Percentiles rank a stretch among this genome's conserved stretches.
Conservation (phyloP, 23 red algal genomes). For the Gracilaria gracilis region DNA sequence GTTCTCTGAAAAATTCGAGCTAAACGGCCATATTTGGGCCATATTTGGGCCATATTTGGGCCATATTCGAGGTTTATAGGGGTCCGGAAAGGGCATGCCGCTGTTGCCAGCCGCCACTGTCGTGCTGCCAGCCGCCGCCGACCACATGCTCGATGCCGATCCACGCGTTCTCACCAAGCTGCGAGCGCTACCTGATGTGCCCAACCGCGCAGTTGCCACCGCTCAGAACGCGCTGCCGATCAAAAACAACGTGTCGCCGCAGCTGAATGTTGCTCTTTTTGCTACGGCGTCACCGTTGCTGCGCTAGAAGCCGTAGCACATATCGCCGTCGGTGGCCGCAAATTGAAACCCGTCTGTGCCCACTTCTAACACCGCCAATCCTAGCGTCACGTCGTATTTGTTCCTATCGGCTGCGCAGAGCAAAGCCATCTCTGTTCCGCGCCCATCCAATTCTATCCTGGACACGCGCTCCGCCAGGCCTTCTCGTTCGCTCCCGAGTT, state of each 20-base stretch:
- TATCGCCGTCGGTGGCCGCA: conserved; percentile 1
- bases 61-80: no score
- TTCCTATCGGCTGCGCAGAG: neutral
- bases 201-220: neutral
- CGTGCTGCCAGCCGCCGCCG: neutral
- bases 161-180: neutral
- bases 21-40: no score
- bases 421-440: conserved; percentile 1
- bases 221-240: neutral
- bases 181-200: neutral
- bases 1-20: no score
- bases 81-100: conserved; percentile 30
- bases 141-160: neutral
- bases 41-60: no score
- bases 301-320: neutral
- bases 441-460: conserved; percentile 10
- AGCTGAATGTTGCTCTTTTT: neutral
- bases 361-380: conserved; percentile 32
- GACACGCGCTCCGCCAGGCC: conserved; percentile 17
- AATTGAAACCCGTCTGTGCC: conserved; percentile 14
- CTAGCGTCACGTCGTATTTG: neutral
- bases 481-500: conserved; percentile 20
- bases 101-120: neutral
- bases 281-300: conserved; percentile 1
- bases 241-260: no score